These are phyloP conservation scores for Viridothelium virens DNA, from an alignment of 495 filamentous ascomycete genomes.

Conservation along the genomic window DNA sequence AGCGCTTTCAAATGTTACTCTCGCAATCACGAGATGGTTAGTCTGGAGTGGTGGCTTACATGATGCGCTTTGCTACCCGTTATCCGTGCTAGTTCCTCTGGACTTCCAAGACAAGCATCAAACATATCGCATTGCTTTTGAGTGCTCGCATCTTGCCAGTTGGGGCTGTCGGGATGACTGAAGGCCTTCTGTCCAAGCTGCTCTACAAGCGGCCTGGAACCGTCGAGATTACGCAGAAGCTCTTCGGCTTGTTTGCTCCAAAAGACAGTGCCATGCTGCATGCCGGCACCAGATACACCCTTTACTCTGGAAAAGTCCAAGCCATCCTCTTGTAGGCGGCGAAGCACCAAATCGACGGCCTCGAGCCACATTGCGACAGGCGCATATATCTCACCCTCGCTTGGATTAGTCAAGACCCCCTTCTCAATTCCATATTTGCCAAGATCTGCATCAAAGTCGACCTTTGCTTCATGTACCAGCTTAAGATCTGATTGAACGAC, in stretches of 20 bases:
- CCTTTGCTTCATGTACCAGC: constrained; percentile 65
- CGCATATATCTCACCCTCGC: constrained; percentile 78
- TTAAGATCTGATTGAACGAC: constrained; percentile 72
- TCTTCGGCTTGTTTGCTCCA: constrained; percentile 69
- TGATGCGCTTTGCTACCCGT: constrained; percentile 94
- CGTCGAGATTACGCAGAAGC: constrained; percentile 53
- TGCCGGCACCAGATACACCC: constrained; percentile 84
- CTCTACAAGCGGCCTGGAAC: constrained; percentile 31
- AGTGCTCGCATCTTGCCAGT: constrained; percentile 96
- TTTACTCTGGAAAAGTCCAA: constrained; percentile 69
- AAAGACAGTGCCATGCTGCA: constrained; percentile 95
- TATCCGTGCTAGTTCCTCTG: constrained; percentile 59
- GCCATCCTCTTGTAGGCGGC: constrained; percentile 59
- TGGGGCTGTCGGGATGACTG: constrained; percentile 80
- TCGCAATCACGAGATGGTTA: neutral
- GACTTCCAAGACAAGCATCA: constrained; percentile 59
- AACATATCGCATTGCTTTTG: constrained; percentile 85
- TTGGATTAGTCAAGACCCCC: constrained; percentile 74
- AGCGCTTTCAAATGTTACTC: constrained; percentile 52
- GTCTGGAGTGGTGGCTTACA: constrained; percentile 40
- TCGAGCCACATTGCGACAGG: constrained; percentile 93
- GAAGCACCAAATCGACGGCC: constrained; percentile 75
- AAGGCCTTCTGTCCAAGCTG: constrained; percentile 58
- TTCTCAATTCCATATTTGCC: constrained; percentile 66
- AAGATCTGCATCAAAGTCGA: constrained; percentile 72